Evolutionary conservation across 2,329 filamentous ascomycete genomes (phyloP).

Genomic region (Colletotrichum ledebouriae): DNA sequence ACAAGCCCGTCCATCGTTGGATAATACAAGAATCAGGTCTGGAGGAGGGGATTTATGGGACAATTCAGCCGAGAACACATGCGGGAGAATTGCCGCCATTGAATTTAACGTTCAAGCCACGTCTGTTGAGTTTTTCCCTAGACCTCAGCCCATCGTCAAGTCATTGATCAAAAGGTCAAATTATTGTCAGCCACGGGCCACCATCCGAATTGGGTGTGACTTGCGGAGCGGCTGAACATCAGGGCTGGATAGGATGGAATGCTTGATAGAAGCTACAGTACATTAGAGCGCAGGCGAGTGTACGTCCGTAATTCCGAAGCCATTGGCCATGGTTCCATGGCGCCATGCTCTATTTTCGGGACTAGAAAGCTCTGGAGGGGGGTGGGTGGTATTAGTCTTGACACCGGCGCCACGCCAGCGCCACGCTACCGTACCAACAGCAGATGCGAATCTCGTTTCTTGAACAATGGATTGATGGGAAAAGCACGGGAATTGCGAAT

Average conservation of each 20-base stretch:
- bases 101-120: constrained; percentile 14
- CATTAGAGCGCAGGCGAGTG: constrained; percentile 2
- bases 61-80: constrained; percentile 9
- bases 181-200: not conserved
- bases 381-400: not conserved
- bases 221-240: constrained; percentile 10
- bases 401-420: constrained; percentile 21
- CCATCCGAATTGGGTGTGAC: constrained; percentile 1
- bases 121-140: constrained; percentile 18
- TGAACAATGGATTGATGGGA: not conserved
- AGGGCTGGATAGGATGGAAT: constrained; percentile 19
- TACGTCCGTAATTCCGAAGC: constrained; percentile 19
- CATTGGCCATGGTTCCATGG: constrained; percentile 7
- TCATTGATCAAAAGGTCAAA: not conserved
- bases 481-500: constrained; percentile 17
- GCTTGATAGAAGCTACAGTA: not conserved
- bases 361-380: not conserved
- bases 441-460: constrained; percentile 17
- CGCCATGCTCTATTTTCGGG: constrained; percentile 3
- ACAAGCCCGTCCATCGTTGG: constrained; percentile 21
- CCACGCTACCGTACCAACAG: constrained; percentile 16
- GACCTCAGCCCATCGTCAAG: not conserved
- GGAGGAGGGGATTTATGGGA: constrained; percentile 2
- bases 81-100: not conserved
- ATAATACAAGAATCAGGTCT: not conserved